A percentile compares a stretch with the other conserved stretches of the same genome.
These are phyloP conservation scores for Baudoinia panamericana DNA, from an alignment of 495 filamentous ascomycete species.

Conservation along the genomic window DNA sequence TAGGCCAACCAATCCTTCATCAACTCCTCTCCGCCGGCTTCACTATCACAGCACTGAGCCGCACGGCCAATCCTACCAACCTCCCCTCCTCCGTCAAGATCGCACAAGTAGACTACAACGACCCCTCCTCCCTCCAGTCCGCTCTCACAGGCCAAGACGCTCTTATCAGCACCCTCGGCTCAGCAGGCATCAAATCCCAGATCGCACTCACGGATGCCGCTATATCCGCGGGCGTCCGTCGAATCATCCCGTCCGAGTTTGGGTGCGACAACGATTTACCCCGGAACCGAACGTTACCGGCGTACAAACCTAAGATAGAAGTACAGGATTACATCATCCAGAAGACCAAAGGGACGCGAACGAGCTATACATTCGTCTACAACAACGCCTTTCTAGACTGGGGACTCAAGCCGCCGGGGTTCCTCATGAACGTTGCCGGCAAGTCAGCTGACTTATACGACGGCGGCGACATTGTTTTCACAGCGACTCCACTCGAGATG, in stretches of 20 bases:
- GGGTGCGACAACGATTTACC: constrained; percentile 24
- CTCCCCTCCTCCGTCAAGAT: constrained; percentile 28
- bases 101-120: constrained; percentile 40
- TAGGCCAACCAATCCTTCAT: constrained; percentile 44
- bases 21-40: constrained; percentile 43
- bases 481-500: constrained; percentile 1
- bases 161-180: constrained; percentile 34
- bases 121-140: constrained; percentile 37
- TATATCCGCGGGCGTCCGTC: constrained; percentile 29
- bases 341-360: background rate
- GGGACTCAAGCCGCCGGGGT: background rate
- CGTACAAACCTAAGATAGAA: background rate
- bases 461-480: constrained; percentile 5
- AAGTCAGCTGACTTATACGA: constrained; percentile 4
- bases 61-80: constrained; percentile 31
- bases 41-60: constrained; percentile 45
- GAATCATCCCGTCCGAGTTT: constrained; percentile 30
- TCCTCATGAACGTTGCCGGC: constrained; percentile 4
- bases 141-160: constrained; percentile 39
- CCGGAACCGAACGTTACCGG: background rate
- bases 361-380: background rate
- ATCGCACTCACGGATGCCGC: constrained; percentile 31
- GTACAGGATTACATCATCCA: background rate
- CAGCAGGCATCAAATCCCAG: too few relatives aligned
- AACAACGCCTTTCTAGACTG: constrained; percentile 3